Percentiles rank a stretch among this genome's conserved stretches.
Evolutionary conservation across 306 rosid species (phyloP).

Genomic region (Cucumis cinereus): DNA sequence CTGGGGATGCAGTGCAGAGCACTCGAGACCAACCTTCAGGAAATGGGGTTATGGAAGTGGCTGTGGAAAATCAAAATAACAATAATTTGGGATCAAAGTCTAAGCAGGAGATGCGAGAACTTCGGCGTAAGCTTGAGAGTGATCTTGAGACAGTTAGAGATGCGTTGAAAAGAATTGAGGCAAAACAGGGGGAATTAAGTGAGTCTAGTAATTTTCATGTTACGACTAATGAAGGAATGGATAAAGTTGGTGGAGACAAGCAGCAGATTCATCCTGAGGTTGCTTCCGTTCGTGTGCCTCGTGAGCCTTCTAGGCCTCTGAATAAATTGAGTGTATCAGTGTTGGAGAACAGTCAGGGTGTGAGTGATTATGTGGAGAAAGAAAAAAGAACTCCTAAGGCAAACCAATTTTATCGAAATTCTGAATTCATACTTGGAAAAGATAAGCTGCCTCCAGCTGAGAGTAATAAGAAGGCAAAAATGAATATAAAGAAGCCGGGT

Average conservation of each 20-base stretch:
- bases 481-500: conserved; percentile 56
- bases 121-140: conserved; percentile 50
- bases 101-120: conserved; percentile 46
- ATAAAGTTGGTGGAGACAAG: conserved; percentile 37
- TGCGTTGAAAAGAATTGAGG: conserved; percentile 68
- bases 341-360: conserved; percentile 60
- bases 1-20: conserved; percentile 14
- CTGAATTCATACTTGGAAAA: conserved; percentile 85
- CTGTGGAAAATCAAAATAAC: conserved; percentile 24
- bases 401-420: conserved; percentile 72
- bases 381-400: conserved; percentile 96
- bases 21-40: conserved; percentile 22
- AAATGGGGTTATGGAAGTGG: conserved; percentile 26
- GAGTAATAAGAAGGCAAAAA: conserved; percentile 70
- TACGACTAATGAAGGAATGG: conserved; percentile 18
- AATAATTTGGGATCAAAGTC: conserved; percentile 30
- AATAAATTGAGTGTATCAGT: conserved; percentile 52
- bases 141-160: conserved; percentile 52
- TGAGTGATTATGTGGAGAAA: conserved; percentile 60
- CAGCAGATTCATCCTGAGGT: conserved; percentile 60
- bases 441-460: conserved; percentile 87
- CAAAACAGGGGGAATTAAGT: conserved; percentile 52
- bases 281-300: conserved; percentile 44
- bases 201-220: conserved; percentile 25
- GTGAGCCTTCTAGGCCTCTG: conserved; percentile 47